A percentile compares a stretch with the other conserved stretches of the same genome.
These are phyloP conservation scores for Pseudocercospora eumusae DNA, from an alignment of 2,329 filamentous ascomycete genomes.

Conservation along the genomic window DNA sequence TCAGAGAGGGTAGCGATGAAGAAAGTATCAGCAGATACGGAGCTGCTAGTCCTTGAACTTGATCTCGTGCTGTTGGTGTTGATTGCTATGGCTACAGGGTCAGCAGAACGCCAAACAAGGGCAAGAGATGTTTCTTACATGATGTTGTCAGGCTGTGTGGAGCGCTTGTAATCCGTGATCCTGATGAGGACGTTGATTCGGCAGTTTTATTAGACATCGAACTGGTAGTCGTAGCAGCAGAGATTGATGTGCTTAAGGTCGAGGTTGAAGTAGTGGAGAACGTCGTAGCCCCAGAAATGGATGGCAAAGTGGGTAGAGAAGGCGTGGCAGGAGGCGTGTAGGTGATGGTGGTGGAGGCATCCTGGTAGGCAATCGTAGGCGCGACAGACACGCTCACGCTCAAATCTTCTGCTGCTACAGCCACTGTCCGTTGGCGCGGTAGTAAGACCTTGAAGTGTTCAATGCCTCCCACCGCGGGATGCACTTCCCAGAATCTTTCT, in stretches of 20 bases:
- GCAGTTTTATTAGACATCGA: slow-evolving; percentile 12
- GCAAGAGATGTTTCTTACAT: slow-evolving; percentile 21
- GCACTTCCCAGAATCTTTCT: slow-evolving; percentile 8
- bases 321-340: slow-evolving; percentile 20
- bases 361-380: slow-evolving; percentile 12
- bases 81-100: slow-evolving; percentile 27
- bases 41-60: slow-evolving; percentile 26
- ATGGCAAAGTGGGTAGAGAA: slow-evolving; percentile 18
- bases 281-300: slow-evolving; percentile 19
- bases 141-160: slow-evolving; percentile 31
- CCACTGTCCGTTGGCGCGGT: slow-evolving; percentile 31
- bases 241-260: slow-evolving; percentile 10
- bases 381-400: background rate
- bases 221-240: background rate
- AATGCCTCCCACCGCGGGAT: slow-evolving; percentile 27
- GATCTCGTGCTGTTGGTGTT: slow-evolving; percentile 25
- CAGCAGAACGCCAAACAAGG: slow-evolving; percentile 10
- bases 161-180: slow-evolving; percentile 13
- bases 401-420: background rate
- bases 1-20: slow-evolving; percentile 34
- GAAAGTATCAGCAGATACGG: slow-evolving; percentile 18
- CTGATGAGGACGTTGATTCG: slow-evolving; percentile 12
- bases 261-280: slow-evolving; percentile 17
- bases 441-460: slow-evolving; percentile 24
- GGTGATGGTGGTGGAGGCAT: slow-evolving; percentile 16